Conservation (phyloP, 1,284 basidiomycete species). For the Melampsora occidentalis region DNA sequence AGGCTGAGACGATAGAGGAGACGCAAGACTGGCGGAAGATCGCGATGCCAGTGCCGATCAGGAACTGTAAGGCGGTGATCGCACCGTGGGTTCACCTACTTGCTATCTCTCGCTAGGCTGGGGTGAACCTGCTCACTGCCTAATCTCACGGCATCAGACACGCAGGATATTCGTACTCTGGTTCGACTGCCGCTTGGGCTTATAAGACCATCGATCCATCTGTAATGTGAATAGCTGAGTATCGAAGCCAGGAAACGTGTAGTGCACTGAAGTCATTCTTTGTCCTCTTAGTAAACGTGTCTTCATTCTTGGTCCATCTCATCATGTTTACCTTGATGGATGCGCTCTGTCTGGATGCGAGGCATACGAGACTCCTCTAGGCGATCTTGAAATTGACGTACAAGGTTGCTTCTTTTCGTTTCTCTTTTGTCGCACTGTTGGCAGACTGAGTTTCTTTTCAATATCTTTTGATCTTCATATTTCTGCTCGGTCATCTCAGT, state of each 20-base stretch:
- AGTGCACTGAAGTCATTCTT: no score
- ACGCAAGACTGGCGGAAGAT: slow-evolving; percentile 57
- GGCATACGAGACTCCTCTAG: slow-evolving; percentile 80
- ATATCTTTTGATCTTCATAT: neutral
- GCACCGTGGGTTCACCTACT: slow-evolving; percentile 69
- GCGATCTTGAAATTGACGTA: slow-evolving; percentile 72
- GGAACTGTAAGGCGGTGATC: slow-evolving; percentile 82
- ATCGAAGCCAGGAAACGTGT: no score
- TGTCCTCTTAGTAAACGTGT: slow-evolving; percentile 68
- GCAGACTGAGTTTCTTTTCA: slow-evolving; percentile 18
- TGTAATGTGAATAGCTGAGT: slow-evolving; percentile 64
- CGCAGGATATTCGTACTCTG: slow-evolving; percentile 93
- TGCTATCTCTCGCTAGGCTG: neutral
- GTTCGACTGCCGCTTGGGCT: slow-evolving; percentile 89
- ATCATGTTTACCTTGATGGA: slow-evolving; percentile 80
- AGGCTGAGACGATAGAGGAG: slow-evolving; percentile 56
- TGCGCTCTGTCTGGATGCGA: slow-evolving; percentile 78
- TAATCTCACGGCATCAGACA: slow-evolving; percentile 63
- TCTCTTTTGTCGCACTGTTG: slow-evolving; percentile 2
- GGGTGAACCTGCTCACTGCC: slow-evolving; percentile 20
- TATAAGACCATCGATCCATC: slow-evolving; percentile 81
- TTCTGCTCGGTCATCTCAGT: slow-evolving; percentile 56
- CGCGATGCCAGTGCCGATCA: slow-evolving; percentile 64
- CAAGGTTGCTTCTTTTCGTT: slow-evolving; percentile 60
- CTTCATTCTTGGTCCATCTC: slow-evolving; percentile 92